A percentile compares a stretch with the other conserved stretches of the same genome.
These are phyloP conservation scores for Pleoardoris graminearum DNA, from an alignment of 2,329 filamentous ascomycete species.

Conservation along the genomic window DNA sequence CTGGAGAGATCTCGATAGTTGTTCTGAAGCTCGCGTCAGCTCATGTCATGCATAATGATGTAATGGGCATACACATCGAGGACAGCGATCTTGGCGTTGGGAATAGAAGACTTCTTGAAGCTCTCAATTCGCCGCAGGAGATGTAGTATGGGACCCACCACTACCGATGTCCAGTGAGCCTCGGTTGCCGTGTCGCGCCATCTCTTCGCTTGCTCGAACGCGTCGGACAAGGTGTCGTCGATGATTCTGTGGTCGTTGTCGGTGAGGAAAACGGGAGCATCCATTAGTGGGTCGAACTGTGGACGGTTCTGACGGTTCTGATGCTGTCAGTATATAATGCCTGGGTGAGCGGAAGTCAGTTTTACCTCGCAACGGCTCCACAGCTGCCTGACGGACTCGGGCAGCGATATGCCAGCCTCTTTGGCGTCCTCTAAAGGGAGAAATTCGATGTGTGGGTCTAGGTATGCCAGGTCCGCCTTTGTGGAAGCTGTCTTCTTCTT, in stretches of 20 bases:
- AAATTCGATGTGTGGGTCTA: conserved; percentile 17
- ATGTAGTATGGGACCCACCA: conserved; percentile 31
- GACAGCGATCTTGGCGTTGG: conserved; percentile 17
- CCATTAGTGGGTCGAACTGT: conserved; percentile 10
- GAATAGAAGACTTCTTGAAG: conserved; percentile 11
- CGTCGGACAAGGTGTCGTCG: conserved; percentile 18
- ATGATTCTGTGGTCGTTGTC: conserved; percentile 15
- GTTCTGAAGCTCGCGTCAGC: conserved; percentile 13
- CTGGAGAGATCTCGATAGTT: conserved; percentile 10
- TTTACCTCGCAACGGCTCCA: conserved; percentile 19
- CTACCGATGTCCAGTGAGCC: conserved; percentile 17
- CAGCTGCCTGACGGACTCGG: conserved; percentile 12
- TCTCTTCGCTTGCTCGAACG: conserved; percentile 18
- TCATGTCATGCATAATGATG: conserved; percentile 8
- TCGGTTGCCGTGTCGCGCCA: conserved; percentile 18
- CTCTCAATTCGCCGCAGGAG: conserved; percentile 12
- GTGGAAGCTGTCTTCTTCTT: conserved; percentile 16
- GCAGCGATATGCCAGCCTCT: conserved; percentile 15
- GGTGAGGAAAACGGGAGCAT: conserved; percentile 15
- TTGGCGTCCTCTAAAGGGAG: conserved; percentile 11
- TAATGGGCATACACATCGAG: conserved; percentile 14
- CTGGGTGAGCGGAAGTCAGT: conserved; percentile 2
- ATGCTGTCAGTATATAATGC: conserved; percentile 15
- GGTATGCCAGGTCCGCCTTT: conserved; percentile 15
- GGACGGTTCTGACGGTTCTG: too few relatives aligned